Base-by-base conservation (phyloP, 2,329 filamentous ascomycete genomes). In the Ophiostoma ips region DNA sequence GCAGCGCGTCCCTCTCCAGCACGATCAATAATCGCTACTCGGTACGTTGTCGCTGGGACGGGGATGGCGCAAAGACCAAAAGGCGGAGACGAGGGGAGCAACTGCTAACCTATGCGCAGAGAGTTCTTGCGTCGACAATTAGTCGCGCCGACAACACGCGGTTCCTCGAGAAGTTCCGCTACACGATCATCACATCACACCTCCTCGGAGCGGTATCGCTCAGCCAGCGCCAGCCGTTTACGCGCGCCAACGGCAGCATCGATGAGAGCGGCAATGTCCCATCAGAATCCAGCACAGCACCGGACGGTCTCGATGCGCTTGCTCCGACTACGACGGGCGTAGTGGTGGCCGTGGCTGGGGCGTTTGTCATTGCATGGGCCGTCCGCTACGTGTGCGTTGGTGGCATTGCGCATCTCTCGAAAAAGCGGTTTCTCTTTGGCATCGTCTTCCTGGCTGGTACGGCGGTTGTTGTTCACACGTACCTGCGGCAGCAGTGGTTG, bases 161-260 rank as follows among this genome's bases (percentile, higher is more conserved):
- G 57, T 95, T 95, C 60, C 74, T 95, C 52, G 89, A 95, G 66
- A 84, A 88, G 61, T 95, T 95, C 61, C 84, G 89, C 55, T 95
- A 95, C 66, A 84, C 86, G 19, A 86, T 95, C 56, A 84, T 95
- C 60, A 88, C 88, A 47, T 95, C 89, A 19, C 88, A 95, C 63
- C 75, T 95, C 13, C 72, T 95, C 59, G 84, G 84, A 37, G 76
- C 84, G 57, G 74, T 77, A 4, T 77, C 76, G 50, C 57, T 69
- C 46, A 69, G 66, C 16, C 68, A 69, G 43, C 64, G 65, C 44
- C 60, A 61, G 47, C 40, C 24, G 9, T 43, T 24, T 18, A 16
- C 24, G 5, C 24, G 24, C 13, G 15, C n/a, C 21, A 15, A 30
- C 38, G 12, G n/a, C 10, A 30, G n/a, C 18, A 33, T 1, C 30